These are phyloP conservation scores for Aspergillus sp. DNA, from an alignment of 2,329 filamentous ascomycete genomes.

Conservation along the genomic window DNA sequence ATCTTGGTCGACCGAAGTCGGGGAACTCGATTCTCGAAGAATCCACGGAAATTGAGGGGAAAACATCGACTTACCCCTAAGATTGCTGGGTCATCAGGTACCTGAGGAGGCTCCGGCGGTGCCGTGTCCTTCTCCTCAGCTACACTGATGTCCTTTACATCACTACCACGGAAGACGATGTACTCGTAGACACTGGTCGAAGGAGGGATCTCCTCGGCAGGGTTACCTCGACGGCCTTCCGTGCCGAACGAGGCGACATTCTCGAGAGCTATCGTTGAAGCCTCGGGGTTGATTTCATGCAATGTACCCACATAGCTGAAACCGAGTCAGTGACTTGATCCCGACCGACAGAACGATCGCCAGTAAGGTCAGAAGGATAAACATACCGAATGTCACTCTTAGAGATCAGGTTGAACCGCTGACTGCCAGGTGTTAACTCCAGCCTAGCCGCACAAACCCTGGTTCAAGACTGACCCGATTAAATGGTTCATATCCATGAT, in stretches of 20 bases:
- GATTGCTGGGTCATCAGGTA: conserved; percentile 94
- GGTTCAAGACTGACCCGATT: conserved; percentile 43
- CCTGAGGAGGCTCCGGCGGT: conserved; percentile 70
- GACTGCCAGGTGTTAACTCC: conserved; percentile 54
- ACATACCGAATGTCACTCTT: conserved; percentile 93
- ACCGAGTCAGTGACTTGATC: conserved; percentile 30
- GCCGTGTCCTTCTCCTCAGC: conserved; percentile 74
- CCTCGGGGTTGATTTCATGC: conserved; percentile 96
- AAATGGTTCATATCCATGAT: conserved; percentile 51
- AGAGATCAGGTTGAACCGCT: conserved; percentile 93
- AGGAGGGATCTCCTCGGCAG: conserved; percentile 76
- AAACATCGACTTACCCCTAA: conserved; percentile 76
- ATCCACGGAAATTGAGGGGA: neutral
- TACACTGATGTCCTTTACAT: conserved; percentile 96
- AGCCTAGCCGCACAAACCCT: conserved; percentile 34
- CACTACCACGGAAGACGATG: conserved; percentile 96
- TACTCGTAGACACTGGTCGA: conserved; percentile 94
- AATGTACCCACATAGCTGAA: conserved; percentile 88
- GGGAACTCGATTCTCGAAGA: conserved; percentile 7
- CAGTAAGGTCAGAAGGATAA: neutral
- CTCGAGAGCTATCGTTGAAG: conserved; percentile 93
- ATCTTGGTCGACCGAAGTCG: conserved; percentile 19
- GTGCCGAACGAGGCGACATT: conserved; percentile 94
- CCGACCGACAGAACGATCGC: conserved; percentile 10
- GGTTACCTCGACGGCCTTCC: conserved; percentile 77